These are phyloP conservation scores for Nicotiana tomentosiformis DNA, from an alignment of 257 asterid species.

Conservation along the genomic window DNA sequence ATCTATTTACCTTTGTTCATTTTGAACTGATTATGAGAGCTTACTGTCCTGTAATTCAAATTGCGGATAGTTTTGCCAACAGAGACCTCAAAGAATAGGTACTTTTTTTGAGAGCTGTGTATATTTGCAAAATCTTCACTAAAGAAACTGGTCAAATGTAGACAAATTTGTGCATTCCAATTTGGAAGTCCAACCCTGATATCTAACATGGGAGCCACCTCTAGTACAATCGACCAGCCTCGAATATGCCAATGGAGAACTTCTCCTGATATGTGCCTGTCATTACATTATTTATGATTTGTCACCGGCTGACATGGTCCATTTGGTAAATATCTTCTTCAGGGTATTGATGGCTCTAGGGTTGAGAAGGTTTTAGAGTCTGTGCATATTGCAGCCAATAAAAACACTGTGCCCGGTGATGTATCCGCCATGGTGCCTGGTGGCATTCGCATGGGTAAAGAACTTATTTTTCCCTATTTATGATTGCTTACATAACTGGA, in stretches of 20 bases:
- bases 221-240: neutral
- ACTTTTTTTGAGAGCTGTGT: neutral
- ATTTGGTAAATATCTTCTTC: constrained; percentile 11
- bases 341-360: constrained; percentile 98
- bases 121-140: neutral
- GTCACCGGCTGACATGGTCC: neutral
- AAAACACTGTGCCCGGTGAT: constrained; percentile 97
- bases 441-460: constrained; percentile 94
- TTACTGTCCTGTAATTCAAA: neutral
- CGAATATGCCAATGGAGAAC: neutral
- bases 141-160: neutral
- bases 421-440: constrained; percentile 99
- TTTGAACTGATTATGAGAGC: neutral
- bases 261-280: neutral
- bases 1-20: neutral
- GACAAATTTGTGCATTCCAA: neutral
- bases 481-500: constrained; percentile 3
- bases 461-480: neutral
- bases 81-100: neutral
- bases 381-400: constrained; percentile 95
- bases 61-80: neutral
- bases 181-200: neutral
- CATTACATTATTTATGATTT: neutral
- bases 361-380: constrained; percentile 90
- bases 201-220: neutral